phyloP scores from a whole-genome alignment of 441 rosid genomes.

The Erysimum cheiri region DNA sequence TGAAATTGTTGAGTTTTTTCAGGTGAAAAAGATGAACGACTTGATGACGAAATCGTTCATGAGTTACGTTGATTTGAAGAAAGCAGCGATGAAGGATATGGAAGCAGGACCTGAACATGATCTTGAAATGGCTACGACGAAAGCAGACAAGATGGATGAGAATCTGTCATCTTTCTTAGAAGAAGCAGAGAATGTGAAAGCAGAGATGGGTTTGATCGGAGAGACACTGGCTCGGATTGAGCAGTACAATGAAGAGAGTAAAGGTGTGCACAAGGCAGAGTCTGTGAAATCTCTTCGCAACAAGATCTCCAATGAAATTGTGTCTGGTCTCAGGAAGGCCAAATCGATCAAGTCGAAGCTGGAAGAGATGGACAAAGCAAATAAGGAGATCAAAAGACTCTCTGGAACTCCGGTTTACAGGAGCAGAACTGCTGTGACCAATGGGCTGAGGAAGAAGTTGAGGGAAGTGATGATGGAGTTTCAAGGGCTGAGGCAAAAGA shows the following conservation, averaged over 20 bases:
- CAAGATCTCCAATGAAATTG: conserved; percentile 74
- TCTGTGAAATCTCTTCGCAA: conserved; percentile 65
- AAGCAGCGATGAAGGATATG: conserved; percentile 89
- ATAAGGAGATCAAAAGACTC: conserved; percentile 75
- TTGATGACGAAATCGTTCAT: conserved; percentile 92
- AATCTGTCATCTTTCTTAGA: conserved; percentile 81
- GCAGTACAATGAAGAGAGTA: conserved; percentile 80
- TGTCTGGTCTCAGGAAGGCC: conserved; percentile 72
- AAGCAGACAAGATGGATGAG: conserved; percentile 53
- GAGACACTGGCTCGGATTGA: conserved; percentile 66
- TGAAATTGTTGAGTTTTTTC: conserved; percentile 13
- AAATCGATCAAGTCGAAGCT: conserved; percentile 67
- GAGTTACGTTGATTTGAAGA: conserved; percentile 91
- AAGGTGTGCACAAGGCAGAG: conserved; percentile 75
- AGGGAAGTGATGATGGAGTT: conserved; percentile 97
- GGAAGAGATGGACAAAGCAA: conserved; percentile 92
- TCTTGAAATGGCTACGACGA: conserved; percentile 61
- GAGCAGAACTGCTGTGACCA: conserved; percentile 81
- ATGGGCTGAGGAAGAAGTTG: conserved; percentile 77
- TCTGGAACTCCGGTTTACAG: conserved; percentile 88
- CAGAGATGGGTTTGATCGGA: conserved; percentile 75
- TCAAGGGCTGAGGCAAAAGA: conserved; percentile 82
- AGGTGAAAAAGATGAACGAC: conserved; percentile 78
- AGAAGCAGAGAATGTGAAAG: conserved; percentile 90
- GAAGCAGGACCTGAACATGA: conserved; percentile 80